phyloP scores from a whole-genome alignment of 164 flowering plant genomes.

The Pachysandra terminalis region DNA sequence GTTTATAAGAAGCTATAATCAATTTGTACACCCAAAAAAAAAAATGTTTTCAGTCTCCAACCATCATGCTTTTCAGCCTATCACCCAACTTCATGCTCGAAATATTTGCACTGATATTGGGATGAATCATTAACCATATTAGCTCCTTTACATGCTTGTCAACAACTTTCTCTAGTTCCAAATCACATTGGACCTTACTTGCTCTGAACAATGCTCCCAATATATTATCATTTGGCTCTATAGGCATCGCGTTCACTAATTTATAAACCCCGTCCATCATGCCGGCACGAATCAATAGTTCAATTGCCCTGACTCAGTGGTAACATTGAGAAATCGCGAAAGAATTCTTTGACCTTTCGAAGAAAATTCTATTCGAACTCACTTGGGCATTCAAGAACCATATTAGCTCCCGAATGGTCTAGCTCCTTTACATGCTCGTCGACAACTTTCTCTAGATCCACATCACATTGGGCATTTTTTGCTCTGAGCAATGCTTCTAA shows the following conservation, averaged over 20 bases:
- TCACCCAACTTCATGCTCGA: not conserved
- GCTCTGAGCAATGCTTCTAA: not conserved
- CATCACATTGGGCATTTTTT: not conserved
- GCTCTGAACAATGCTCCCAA: not conserved
- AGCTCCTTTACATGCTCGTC: not conserved
- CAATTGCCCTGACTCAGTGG: no score
- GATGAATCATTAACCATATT: not conserved
- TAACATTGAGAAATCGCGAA: no score
- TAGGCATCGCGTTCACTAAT: conserved; percentile 4
- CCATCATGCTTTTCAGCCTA: no score
- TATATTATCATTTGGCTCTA: not conserved
- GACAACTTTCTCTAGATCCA: not conserved
- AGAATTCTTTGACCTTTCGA: no score
- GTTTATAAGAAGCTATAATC: no score
- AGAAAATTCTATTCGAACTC: no score
- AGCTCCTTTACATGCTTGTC: not conserved
- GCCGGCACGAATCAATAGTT: conserved; percentile 30
- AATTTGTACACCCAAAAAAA: no score
- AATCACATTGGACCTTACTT: not conserved
- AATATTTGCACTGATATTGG: not conserved
- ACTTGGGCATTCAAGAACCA: no score
- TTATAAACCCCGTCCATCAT: conserved; percentile 13
- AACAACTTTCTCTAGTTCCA: not conserved
- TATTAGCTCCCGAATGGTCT: not conserved
- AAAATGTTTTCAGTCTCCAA: no score